phyloP scores from a whole-genome alignment of 202 grass and related monocot genomes.

The Saccharum hybrid region DNA sequence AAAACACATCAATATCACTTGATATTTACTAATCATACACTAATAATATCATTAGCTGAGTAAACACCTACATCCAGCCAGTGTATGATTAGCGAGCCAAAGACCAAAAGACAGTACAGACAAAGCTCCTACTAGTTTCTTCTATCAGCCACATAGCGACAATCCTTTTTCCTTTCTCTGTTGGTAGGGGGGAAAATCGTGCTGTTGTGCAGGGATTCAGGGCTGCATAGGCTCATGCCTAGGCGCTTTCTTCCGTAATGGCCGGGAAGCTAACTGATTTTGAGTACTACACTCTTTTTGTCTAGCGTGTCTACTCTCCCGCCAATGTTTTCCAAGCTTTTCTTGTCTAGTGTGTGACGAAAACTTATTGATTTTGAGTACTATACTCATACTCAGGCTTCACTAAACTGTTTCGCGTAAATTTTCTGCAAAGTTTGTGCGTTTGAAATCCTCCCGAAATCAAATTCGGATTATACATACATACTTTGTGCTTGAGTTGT shows the following conservation, averaged over 20 bases:
- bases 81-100: too few relatives aligned
- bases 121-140: too few relatives aligned
- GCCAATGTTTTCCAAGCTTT: neutral
- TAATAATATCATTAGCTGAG: too few relatives aligned
- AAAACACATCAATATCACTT: too few relatives aligned
- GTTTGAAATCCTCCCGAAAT: neutral
- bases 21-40: too few relatives aligned
- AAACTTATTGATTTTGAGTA: neutral
- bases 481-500: neutral
- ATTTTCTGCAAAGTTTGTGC: neutral
- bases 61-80: too few relatives aligned
- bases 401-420: neutral
- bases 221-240: neutral
- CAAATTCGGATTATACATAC: neutral
- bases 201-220: neutral
- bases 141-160: neutral
- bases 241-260: slow-evolving; percentile 7
- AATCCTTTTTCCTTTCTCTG: neutral
- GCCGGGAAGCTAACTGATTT: neutral
- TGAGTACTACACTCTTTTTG: neutral
- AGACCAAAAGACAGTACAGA: too few relatives aligned
- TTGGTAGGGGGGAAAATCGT: neutral
- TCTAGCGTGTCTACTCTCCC: slow-evolving; percentile 13
- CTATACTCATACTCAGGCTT: neutral
- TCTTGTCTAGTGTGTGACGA: neutral